These are phyloP conservation scores for Pseudocercospora musae DNA, from an alignment of 2,329 filamentous ascomycete species.

Conservation along the genomic window DNA sequence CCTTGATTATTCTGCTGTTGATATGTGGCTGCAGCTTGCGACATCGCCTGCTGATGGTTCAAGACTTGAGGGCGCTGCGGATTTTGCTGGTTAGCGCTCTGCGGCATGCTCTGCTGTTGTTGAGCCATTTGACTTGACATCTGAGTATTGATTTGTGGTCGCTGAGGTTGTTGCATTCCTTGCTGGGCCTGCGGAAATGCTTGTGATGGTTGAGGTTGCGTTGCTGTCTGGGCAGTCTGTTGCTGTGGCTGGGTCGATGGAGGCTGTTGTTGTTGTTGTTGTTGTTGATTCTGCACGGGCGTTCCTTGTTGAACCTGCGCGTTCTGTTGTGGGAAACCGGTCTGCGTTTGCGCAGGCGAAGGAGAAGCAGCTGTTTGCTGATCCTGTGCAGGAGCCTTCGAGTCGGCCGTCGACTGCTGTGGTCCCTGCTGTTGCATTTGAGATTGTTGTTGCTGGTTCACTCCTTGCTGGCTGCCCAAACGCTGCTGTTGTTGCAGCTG, in stretches of 20 bases:
- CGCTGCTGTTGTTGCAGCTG: slow-evolving; percentile 20
- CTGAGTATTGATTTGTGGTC: slow-evolving; percentile 24
- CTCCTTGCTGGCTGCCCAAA: slow-evolving; percentile 21
- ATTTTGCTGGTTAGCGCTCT: slow-evolving; percentile 20
- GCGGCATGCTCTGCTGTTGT: slow-evolving; percentile 21
- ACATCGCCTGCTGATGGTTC: slow-evolving; percentile 45
- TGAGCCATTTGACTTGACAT: slow-evolving; percentile 22
- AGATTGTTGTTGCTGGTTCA: slow-evolving; percentile 19
- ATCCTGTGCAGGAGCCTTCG: slow-evolving; percentile 17
- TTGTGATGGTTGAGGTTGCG: slow-evolving; percentile 24
- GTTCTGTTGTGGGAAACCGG: slow-evolving; percentile 16
- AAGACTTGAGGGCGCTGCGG: slow-evolving; percentile 35
- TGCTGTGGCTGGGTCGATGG: slow-evolving; percentile 28
- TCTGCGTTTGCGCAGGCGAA: slow-evolving; percentile 21
- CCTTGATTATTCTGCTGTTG: slow-evolving; percentile 13
- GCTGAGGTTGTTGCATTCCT: slow-evolving; percentile 22
- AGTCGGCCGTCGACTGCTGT: slow-evolving; percentile 19
- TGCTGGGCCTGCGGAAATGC: slow-evolving; percentile 14
- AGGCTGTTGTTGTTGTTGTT: slow-evolving; percentile 27
- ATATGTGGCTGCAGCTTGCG: slow-evolving; percentile 33
- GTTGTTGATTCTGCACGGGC: slow-evolving; percentile 25
- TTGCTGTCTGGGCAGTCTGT: slow-evolving; percentile 32
- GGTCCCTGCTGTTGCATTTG: slow-evolving; percentile 17
- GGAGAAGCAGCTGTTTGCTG: slow-evolving; percentile 13
- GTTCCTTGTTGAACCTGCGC: slow-evolving; percentile 21